phyloP scores from a whole-genome alignment of 345 rosid species.

The thale cress (Arabidopsis thaliana) region TAIR10.1 NC_003070.9:21117501-21118000 shows the following conservation, averaged over 20 bases:
- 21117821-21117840: neutral
- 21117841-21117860: neutral
- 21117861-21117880: neutral
- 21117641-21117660: slow-evolving; percentile 41
- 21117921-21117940: neutral
- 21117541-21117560: neutral
- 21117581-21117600: neutral
- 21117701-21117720: slow-evolving; percentile 58
- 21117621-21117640: slow-evolving; percentile 56
- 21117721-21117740: slow-evolving; percentile 37
- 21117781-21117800: slow-evolving; percentile 69
- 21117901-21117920: neutral
- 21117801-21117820: neutral
- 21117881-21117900: slow-evolving; percentile 2
- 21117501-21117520: neutral
- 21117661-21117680: slow-evolving; percentile 68
- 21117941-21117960: slow-evolving; percentile 3
- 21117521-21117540: neutral
- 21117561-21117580: neutral
- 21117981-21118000: neutral
- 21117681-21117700: slow-evolving; percentile 40
- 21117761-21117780: slow-evolving; percentile 49
- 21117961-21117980: neutral
- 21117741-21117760: neutral
- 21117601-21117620: slow-evolving; percentile 75